Conservation (phyloP, 2,329 filamentous ascomycete genomes). For the Diaporthe sp. region DNA sequence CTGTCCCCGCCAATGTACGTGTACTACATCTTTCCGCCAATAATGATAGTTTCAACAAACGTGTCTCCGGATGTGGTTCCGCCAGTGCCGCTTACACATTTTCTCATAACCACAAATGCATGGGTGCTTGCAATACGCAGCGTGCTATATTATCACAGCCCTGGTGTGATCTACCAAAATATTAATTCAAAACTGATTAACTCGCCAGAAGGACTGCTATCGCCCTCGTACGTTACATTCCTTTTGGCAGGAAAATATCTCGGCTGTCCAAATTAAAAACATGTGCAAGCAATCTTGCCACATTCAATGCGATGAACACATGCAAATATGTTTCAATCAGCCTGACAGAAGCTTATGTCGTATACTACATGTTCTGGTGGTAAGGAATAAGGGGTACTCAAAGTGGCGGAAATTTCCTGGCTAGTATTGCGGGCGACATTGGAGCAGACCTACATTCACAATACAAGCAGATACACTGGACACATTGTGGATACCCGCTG, state of each 20-base stretch:
- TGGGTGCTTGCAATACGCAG: neutral
- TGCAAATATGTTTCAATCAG: fast-evolving
- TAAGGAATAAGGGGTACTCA: too few relatives aligned
- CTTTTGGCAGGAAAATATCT: neutral
- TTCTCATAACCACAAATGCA: neutral
- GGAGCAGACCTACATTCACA: too few relatives aligned
- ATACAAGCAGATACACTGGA: too few relatives aligned
- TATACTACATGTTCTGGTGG: too few relatives aligned
- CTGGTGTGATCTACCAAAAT: neutral
- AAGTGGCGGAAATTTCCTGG: too few relatives aligned
- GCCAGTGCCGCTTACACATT: neutral
- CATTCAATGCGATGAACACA: neutral
- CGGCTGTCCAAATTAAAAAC: neutral
- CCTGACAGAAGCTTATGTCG: neutral
- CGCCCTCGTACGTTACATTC: neutral
- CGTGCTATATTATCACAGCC: neutral
- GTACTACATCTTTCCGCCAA: neutral
- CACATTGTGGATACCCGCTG: too few relatives aligned
- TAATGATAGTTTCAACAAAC: neutral
- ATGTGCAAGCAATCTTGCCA: neutral
- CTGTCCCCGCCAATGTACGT: neutral
- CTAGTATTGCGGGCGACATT: too few relatives aligned
- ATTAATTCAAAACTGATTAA: neutral
- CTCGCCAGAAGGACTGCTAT: too few relatives aligned
- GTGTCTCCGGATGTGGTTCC: neutral